Evolutionary conservation across 768 basidiomycete species (phyloP).

Genomic region (Suillus paluster): DNA sequence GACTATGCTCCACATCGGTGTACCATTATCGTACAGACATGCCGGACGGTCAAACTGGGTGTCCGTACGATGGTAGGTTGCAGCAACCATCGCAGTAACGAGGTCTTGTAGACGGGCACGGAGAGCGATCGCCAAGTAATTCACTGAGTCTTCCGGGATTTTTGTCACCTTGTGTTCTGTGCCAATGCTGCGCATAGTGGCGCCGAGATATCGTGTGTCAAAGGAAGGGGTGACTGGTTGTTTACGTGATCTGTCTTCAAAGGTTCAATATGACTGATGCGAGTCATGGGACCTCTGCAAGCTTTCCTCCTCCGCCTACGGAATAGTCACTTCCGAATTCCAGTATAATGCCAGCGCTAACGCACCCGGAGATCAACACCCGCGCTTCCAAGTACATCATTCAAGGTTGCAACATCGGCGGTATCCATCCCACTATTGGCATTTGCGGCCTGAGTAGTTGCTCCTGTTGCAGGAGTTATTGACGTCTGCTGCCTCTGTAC

Average conservation of each 20-base stretch:
- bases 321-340: not conserved
- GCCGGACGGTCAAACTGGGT: conserved; percentile 71
- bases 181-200: conserved; percentile 70
- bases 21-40: conserved; percentile 64
- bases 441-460: conserved; percentile 27
- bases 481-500: conserved; percentile 24
- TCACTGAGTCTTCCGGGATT: conserved; percentile 72
- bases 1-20: conserved; percentile 83
- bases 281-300: conserved; percentile 69
- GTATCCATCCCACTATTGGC: conserved; percentile 53
- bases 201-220: conserved; percentile 64
- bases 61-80: conserved; percentile 70
- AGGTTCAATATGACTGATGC: conserved; percentile 64
- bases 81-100: conserved; percentile 67
- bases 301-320: conserved; percentile 86
- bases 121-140: conserved; percentile 80
- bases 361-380: conserved; percentile 83
- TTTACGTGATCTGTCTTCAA: conserved; percentile 80
- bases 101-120: conserved; percentile 76
- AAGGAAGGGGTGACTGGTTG: conserved; percentile 74
- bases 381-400: conserved; percentile 85
- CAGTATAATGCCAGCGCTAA: conserved; percentile 6
- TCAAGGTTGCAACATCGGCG: conserved; percentile 76
- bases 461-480: conserved; percentile 17
- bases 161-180: conserved; percentile 69